Evolutionary conservation across 2,329 filamentous ascomycete species (phyloP), one percentile per base, ranked within the genome.

Genomic region (Kalaharituber pfeilii): DNA sequence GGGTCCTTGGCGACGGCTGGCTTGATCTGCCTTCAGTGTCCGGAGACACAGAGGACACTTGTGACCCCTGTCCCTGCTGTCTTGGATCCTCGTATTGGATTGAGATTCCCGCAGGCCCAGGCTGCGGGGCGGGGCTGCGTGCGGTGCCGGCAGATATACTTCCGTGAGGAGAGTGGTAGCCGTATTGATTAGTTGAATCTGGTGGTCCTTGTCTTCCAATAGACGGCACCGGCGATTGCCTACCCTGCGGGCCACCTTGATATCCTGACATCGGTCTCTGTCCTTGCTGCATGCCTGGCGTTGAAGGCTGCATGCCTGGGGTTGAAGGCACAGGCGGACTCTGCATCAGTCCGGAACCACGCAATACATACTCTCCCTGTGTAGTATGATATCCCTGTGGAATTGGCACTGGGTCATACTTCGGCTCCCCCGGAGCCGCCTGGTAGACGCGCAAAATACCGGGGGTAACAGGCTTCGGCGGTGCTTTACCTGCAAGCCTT

Each of bases 341-440:
- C 29, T 53, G 54, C 5, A 25, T 29, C 27, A 20, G 13, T 20
- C 30, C 30, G 6, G n/a, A 13, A 13, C 26, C 5, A 47, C 30
- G 29, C n/a, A n/a, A n/a, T n/a, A 51, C 20, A 33, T 57, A 59
- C 49, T 59, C 57, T 9, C 57, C 57, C 26, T 56, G 56, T 22
- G 52, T 50, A 15, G 45, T 50, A 11, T 42, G 36, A 36, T 59
- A 59, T 27, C 57, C 57, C 20, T 44, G 29, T 8, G 56, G 57
- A 42, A 57, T 59, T 18, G 57, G 57, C 51, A 57, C 57, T 5
- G 29, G 22, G 15, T 57, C 57, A 30, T 59, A 57, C 25, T 53
- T 47, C 25, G 52, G 55, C 25, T 58, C 51, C 20, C 47, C 49
- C 25, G 42, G 50, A 4, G 51, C 33, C 18, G 29, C n/a, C 22